These are phyloP conservation scores for Brassica cretica DNA, from an alignment of 345 rosid species.

Conservation along the genomic window DNA sequence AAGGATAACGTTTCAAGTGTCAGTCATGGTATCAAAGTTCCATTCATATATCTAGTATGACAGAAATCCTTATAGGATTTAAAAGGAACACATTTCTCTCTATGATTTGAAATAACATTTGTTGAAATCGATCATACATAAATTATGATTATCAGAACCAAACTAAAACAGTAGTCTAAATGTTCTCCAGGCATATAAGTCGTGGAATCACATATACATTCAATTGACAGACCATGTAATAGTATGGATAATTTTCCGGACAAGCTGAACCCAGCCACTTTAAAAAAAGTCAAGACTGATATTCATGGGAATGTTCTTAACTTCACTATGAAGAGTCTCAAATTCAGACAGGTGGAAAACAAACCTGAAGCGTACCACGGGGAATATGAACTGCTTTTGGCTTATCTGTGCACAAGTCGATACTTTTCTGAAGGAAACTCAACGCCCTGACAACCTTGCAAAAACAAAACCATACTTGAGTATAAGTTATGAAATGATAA, in stretches of 20 bases:
- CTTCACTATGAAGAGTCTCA: constrained; percentile 5
- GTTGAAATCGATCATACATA: constrained; percentile 4
- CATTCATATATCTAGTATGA: not conserved
- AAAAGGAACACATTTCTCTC: constrained; percentile 1
- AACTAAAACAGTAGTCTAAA: constrained; percentile 1
- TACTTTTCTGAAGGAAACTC: constrained; percentile 58
- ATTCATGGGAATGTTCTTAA: not conserved
- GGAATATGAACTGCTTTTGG: constrained; percentile 77
- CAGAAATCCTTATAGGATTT: not conserved
- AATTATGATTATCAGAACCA: not conserved
- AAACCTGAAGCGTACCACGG: constrained; percentile 98
- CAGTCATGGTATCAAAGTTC: constrained; percentile 18
- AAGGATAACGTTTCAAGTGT: not conserved
- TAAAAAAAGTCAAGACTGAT: not conserved
- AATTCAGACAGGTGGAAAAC: constrained; percentile 37
- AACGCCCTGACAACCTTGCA: constrained; percentile 90
- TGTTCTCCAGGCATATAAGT: not conserved
- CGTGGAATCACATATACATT: constrained; percentile 6
- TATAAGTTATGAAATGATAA: constrained; percentile 1
- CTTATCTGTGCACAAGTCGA: constrained; percentile 48
- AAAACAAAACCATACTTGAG: constrained; percentile 23
- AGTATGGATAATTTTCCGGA: not conserved
- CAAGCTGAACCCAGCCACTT: not conserved
- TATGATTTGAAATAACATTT: constrained; percentile 2
- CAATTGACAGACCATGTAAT: not conserved